Percentiles rank a stretch among this genome's conserved stretches.
These are phyloP conservation scores for Clarireedia homoeocarpa DNA, from an alignment of 2,329 filamentous ascomycete species.

Conservation along the genomic window DNA sequence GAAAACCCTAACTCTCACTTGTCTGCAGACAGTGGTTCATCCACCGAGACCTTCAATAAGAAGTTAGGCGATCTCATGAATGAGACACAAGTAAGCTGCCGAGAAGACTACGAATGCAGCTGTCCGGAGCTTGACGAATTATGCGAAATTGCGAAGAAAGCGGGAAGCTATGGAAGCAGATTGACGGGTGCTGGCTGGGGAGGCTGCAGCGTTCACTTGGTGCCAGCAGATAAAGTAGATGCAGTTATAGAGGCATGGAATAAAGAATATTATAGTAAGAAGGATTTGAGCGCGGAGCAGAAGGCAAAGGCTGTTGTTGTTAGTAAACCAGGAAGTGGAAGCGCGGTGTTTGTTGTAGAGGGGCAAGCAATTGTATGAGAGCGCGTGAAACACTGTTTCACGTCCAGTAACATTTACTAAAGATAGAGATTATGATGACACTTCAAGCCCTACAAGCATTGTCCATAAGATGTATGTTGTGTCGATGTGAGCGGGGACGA, in stretches of 20 bases:
- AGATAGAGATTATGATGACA: too few species aligned
- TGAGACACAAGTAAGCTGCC: constrained; percentile 79
- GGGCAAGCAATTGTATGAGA: constrained; percentile 1
- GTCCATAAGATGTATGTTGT: too few species aligned
- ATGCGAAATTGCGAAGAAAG: constrained; percentile 67
- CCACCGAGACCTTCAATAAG: constrained; percentile 54
- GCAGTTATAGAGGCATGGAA: constrained; percentile 71
- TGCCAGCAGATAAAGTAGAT: constrained; percentile 74
- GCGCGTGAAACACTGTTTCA: too few species aligned
- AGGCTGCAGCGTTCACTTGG: constrained; percentile 88
- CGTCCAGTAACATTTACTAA: too few species aligned
- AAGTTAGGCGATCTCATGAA: constrained; percentile 80
- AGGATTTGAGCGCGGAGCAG: constrained; percentile 59
- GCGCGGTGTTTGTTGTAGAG: constrained; percentile 42
- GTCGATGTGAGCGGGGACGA: too few species aligned
- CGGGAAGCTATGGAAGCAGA: constrained; percentile 76
- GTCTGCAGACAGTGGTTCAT: constrained; percentile 23
- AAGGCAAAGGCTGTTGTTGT: constrained; percentile 75
- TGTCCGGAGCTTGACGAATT: constrained; percentile 88
- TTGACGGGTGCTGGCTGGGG: constrained; percentile 95
- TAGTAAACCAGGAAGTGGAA: constrained; percentile 75
- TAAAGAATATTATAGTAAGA: constrained; percentile 72
- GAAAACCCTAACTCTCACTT: constrained; percentile 38
- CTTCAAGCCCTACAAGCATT: too few species aligned
- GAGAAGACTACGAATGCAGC: constrained; percentile 83